Evolutionary conservation across 768 basidiomycete species (phyloP).

Genomic region (Kwoniella dendrophila): DNA sequence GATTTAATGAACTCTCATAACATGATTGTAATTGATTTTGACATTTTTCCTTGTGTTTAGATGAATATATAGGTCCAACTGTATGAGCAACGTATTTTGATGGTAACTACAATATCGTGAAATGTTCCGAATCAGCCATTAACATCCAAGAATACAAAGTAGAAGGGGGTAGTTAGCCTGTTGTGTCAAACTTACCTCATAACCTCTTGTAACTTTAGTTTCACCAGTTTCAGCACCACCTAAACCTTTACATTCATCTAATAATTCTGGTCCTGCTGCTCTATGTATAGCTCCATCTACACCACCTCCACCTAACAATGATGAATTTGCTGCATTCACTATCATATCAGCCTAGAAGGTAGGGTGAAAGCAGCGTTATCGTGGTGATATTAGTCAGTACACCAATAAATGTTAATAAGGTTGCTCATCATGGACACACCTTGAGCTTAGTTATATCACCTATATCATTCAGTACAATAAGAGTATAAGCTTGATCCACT

Average conservation of each 20-base stretch:
- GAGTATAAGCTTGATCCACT: not conserved
- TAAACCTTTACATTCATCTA: slow-evolving; percentile 52
- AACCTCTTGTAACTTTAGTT: slow-evolving; percentile 55
- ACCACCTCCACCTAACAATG: slow-evolving; percentile 56
- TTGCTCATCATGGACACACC: slow-evolving; percentile 21
- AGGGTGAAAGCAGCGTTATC: not conserved
- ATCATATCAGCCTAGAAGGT: slow-evolving; percentile 49
- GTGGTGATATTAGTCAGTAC: not conserved
- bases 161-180: not conserved
- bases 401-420: not conserved
- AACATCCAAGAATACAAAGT: not conserved
- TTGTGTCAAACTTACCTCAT: slow-evolving; percentile 48
- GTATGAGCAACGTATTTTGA: slow-evolving; percentile 55
- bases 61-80: slow-evolving; percentile 55
- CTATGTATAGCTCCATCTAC: slow-evolving; percentile 58
- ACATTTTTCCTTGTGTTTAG: slow-evolving; percentile 23
- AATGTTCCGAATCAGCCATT: not conserved
- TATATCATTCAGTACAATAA: not conserved
- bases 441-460: slow-evolving; percentile 53
- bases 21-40: slow-evolving; percentile 45
- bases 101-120: slow-evolving; percentile 43
- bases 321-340: slow-evolving; percentile 56
- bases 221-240: slow-evolving; percentile 57
- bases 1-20: slow-evolving; percentile 50
- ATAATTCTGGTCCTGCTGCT: slow-evolving; percentile 54